phyloP scores from a whole-genome alignment of 2,329 filamentous ascomycete species.

The Incumbomyces lentus region DNA sequence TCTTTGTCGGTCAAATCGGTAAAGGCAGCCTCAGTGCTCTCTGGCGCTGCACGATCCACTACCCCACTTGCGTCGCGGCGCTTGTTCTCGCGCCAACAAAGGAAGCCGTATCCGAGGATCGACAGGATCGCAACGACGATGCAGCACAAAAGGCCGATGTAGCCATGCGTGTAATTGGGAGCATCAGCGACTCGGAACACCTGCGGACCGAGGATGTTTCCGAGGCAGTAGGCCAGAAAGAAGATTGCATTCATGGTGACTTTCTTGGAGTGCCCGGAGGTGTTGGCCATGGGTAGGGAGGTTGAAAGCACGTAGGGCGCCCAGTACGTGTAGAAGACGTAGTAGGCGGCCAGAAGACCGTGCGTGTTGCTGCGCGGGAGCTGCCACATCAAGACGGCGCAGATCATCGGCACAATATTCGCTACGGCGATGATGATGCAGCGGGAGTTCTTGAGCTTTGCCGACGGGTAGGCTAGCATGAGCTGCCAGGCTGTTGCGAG shows the following conservation, averaged over 20 bases:
- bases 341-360: slow-evolving; percentile 29
- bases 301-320: slow-evolving; percentile 25
- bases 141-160: not conserved
- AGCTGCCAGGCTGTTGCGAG: slow-evolving; percentile 22
- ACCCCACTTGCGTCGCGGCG: slow-evolving; percentile 13
- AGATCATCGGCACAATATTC: slow-evolving; percentile 22
- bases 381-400: slow-evolving; percentile 25
- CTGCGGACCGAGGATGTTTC: slow-evolving; percentile 35
- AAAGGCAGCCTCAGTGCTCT: slow-evolving; percentile 13
- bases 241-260: slow-evolving; percentile 30
- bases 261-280: slow-evolving; percentile 33
- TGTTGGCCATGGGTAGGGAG: slow-evolving; percentile 25
- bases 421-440: slow-evolving; percentile 22
- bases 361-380: slow-evolving; percentile 28
- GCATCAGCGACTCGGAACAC: slow-evolving; percentile 26
- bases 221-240: slow-evolving; percentile 31
- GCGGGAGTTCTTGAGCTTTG: slow-evolving; percentile 16
- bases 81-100: slow-evolving; percentile 20
- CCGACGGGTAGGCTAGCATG: slow-evolving; percentile 14
- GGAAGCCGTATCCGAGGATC: slow-evolving; percentile 18
- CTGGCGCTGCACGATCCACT: not conserved
- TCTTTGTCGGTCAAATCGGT: slow-evolving; percentile 21
- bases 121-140: slow-evolving; percentile 10
- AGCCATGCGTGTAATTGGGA: not conserved
- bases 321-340: slow-evolving; percentile 28